Conservation (phyloP, 495 filamentous ascomycete genomes). For the Neurospora sublineolata region DNA sequence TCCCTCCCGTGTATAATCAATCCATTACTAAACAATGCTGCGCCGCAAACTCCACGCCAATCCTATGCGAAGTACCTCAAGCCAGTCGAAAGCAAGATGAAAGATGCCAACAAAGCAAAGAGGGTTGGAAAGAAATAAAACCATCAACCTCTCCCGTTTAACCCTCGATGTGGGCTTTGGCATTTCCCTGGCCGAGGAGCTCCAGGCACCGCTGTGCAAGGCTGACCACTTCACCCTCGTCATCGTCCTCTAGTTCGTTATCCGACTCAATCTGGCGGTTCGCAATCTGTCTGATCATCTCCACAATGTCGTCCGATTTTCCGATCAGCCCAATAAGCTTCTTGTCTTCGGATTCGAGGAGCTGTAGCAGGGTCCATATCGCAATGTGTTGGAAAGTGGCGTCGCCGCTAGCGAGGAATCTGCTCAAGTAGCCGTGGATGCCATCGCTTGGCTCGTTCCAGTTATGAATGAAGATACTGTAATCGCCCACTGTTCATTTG, state of each 20-base stretch:
- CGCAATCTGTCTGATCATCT: constrained; percentile 80
- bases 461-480: constrained; percentile 86
- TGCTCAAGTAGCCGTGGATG: constrained; percentile 85
- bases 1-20: constrained; percentile 15
- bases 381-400: constrained; percentile 98
- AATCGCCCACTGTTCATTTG: constrained; percentile 66
- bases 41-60: constrained; percentile 29
- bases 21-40: constrained; percentile 22
- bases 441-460: constrained; percentile 89
- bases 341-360: constrained; percentile 87
- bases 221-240: constrained; percentile 85
- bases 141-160: constrained; percentile 14
- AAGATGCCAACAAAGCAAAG: constrained; percentile 17
- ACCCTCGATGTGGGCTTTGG: constrained; percentile 46
- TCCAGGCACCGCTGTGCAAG: constrained; percentile 84
- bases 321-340: constrained; percentile 74
- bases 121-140: constrained; percentile 2
- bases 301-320: constrained; percentile 75
- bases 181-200: constrained; percentile 53
- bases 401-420: constrained; percentile 88
- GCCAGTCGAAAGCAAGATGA: background rate
- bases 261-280: constrained; percentile 86
- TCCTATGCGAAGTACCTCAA: constrained; percentile 19
- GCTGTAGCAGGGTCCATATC: constrained; percentile 93
- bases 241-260: constrained; percentile 73